A percentile compares a stretch with the other conserved stretches of the same genome.
Conservation (phyloP, 768 basidiomycete species). For the Suillus alpinus region DNA sequence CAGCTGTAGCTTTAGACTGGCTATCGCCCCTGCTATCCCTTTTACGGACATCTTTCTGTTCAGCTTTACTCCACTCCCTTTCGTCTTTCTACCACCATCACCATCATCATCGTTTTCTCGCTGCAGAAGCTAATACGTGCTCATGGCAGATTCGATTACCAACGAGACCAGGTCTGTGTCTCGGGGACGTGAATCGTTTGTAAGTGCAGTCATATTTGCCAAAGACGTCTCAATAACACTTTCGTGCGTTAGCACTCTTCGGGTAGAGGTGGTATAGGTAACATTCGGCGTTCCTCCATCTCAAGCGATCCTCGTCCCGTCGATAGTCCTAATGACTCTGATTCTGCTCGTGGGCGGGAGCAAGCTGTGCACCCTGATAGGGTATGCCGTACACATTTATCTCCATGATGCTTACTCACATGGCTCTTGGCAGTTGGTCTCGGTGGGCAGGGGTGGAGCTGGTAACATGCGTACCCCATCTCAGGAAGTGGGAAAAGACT, state of each 20-base stretch:
- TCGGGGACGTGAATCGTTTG: slow-evolving; percentile 58
- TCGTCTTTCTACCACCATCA: neutral
- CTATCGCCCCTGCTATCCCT: neutral
- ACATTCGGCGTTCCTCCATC: slow-evolving; percentile 51
- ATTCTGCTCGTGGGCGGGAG: slow-evolving; percentile 62
- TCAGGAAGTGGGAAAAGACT: slow-evolving; percentile 38
- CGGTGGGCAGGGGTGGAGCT: slow-evolving; percentile 75
- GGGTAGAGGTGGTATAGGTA: slow-evolving; percentile 69
- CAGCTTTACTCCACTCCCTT: neutral
- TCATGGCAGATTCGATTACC: slow-evolving; percentile 24
- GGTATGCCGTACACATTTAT: slow-evolving; percentile 27
- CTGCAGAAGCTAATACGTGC: neutral
- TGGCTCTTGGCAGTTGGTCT: slow-evolving; percentile 39
- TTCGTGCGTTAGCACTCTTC: slow-evolving; percentile 43
- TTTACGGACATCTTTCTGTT: neutral
- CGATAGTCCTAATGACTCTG: slow-evolving; percentile 52
- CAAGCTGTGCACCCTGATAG: slow-evolving; percentile 34
- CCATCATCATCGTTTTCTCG: neutral
- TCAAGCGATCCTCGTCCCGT: slow-evolving; percentile 43
- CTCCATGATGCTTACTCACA: neutral
- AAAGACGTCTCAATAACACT: neutral
- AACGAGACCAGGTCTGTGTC: slow-evolving; percentile 47
- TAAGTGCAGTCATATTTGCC: slow-evolving; percentile 30
- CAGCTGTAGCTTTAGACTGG: neutral
- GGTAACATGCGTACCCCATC: slow-evolving; percentile 86